Base-by-base conservation (phyloP, 225 moss, liverwort and hornwort species). In the Physcomitrium patens region DNA sequence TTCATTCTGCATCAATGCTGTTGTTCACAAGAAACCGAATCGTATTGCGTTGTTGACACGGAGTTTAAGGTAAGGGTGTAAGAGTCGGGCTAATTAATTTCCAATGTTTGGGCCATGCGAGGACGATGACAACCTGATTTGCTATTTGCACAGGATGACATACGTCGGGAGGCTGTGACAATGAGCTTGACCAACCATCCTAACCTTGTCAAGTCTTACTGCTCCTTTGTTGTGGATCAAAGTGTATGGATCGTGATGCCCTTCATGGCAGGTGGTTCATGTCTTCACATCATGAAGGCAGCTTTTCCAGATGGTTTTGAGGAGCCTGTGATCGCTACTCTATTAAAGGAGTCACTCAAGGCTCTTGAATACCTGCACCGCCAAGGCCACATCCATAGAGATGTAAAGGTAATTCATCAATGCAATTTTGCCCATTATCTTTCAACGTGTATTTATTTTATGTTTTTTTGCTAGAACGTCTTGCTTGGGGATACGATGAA, bases 221-320 rank as follows among this genome's bases (percentile, higher is more conserved):
- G 97, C 73, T 93, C 97, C 17, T 99, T 95, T 67, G 94, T 90
- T 2, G 93, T 95, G 65, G 90, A 84, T 19, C 90, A 83, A 49
- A 91, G 82, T 37, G 84, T 99, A 13, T 95, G 93, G 91, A 93
- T 99, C 0, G 94, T 95, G 20, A 99, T 99, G 97, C 97, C 97
- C 22, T 99, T 82, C 68, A 77, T 99, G 89, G 75, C 94, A 0
- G 97, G 95, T 12, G 97, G 97, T 60, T 99, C 97, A 7, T 95
- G 94, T 49, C 83, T 91, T 10, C 94, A 99, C 66, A 89, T 99
- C 51, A 99, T 99, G 94, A 99, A 99, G 79, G 74, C 86, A n/a
- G 80, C 78, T 12, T 89, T 84, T 11, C 87, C 86, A 16, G 93
- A 99, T 31, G 97, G 97, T 0, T 91, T 99, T 31, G 91, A 99